phyloP scores from a whole-genome alignment of 768 basidiomycete species.

The Russula dissimulans region DNA sequence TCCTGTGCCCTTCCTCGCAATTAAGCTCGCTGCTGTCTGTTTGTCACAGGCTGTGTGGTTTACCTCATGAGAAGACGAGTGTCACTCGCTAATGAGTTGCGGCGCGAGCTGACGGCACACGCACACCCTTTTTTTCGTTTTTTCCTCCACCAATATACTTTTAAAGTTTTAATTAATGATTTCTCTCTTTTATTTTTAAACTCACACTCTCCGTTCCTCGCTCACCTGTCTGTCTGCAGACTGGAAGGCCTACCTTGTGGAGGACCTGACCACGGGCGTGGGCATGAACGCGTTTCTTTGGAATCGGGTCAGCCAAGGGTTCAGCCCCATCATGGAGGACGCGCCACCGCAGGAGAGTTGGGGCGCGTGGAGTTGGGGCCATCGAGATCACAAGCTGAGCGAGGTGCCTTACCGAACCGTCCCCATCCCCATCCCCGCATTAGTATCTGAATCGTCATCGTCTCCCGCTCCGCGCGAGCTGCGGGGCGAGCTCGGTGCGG shows the following conservation, averaged over 20 bases:
- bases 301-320: slow-evolving; percentile 13
- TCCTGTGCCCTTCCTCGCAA: too few species aligned
- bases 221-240: background rate
- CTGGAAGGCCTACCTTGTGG: background rate
- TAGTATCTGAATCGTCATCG: too few species aligned
- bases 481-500: background rate
- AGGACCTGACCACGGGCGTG: background rate
- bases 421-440: too few species aligned
- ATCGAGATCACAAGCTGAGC: background rate
- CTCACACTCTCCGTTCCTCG: too few species aligned
- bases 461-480: background rate
- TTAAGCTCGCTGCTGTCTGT: too few species aligned
- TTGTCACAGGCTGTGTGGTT: too few species aligned
- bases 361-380: slow-evolving; percentile 9
- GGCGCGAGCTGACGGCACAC: too few species aligned
- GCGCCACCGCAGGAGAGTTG: background rate
- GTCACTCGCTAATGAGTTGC: too few species aligned
- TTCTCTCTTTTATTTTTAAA: background rate
- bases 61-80: too few species aligned
- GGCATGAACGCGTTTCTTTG: slow-evolving; percentile 10
- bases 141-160: too few species aligned
- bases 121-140: too few species aligned
- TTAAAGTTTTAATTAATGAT: too few species aligned
- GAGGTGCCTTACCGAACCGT: background rate
- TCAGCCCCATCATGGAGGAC: background rate